A percentile compares a stretch with the other conserved stretches of the same genome.
phyloP scores from a whole-genome alignment of 345 rosid species.

The Eucalyptus cloeziana region DNA sequence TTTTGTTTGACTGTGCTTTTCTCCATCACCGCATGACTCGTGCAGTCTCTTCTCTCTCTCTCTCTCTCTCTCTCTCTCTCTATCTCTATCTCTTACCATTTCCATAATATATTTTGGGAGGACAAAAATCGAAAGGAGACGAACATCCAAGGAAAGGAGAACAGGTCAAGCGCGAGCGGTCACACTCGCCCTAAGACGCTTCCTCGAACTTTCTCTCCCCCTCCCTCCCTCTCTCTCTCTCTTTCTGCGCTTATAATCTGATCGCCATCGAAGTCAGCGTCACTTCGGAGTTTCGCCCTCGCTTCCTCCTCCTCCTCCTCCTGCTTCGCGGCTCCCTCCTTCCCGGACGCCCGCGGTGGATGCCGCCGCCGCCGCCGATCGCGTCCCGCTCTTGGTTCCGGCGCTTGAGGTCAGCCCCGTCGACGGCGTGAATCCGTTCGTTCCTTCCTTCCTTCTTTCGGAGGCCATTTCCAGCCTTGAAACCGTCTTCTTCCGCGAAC shows the following conservation, averaged over 20 bases:
- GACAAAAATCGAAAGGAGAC: neutral
- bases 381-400: neutral
- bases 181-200: neutral
- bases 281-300: neutral
- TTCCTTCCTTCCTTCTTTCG: neutral
- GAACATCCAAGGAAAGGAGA: neutral
- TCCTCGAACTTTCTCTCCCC: neutral
- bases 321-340: neutral
- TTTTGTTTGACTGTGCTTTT: neutral
- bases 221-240: neutral
- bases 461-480: neutral
- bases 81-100: neutral
- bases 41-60: too few relatives aligned
- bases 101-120: neutral
- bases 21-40: neutral
- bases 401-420: neutral
- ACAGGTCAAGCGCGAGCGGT: neutral
- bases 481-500: neutral
- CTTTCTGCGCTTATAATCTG: neutral
- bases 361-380: neutral
- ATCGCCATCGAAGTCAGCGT: neutral
- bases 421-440: neutral
- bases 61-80: too few relatives aligned
- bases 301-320: neutral
- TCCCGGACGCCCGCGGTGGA: neutral